phyloP scores from a whole-genome alignment of 441 rosid species.

The Pelargonium citronellum region DNA sequence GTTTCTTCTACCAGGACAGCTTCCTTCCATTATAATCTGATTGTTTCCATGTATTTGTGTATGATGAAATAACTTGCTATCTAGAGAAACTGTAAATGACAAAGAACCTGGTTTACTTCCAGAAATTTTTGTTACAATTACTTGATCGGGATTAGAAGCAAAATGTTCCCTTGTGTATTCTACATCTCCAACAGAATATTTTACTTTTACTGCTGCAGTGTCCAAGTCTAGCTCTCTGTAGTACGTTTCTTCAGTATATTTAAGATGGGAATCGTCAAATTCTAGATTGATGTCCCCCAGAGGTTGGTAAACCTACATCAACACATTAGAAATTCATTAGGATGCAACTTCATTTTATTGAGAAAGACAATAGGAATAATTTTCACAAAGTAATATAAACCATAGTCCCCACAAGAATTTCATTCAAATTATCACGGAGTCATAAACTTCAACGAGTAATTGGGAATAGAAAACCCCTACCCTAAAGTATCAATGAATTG shows the following conservation, averaged over 20 bases:
- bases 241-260: constrained; percentile 53
- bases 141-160: constrained; percentile 73
- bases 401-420: not conserved
- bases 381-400: not conserved
- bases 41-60: constrained; percentile 38
- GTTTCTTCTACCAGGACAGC: constrained; percentile 61
- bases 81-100: constrained; percentile 61
- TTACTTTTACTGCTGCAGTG: constrained; percentile 64
- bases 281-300: constrained; percentile 75
- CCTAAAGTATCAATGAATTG: too few species aligned
- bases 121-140: constrained; percentile 56
- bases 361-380: not conserved
- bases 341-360: not conserved
- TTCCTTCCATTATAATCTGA: constrained; percentile 61
- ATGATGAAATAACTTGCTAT: constrained; percentile 54
- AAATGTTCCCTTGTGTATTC: constrained; percentile 70
- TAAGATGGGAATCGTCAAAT: constrained; percentile 64
- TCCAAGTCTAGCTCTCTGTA: constrained; percentile 78
- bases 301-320: constrained; percentile 70
- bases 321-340: constrained; percentile 20
- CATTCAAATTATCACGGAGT: too few species aligned
- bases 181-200: constrained; percentile 57
- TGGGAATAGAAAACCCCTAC: too few species aligned
- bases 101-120: constrained; percentile 57
- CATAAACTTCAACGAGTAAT: too few species aligned